phyloP scores from a whole-genome alignment of 371 early-diverging fungal genomes.

The Mortierella polycephala region DNA sequence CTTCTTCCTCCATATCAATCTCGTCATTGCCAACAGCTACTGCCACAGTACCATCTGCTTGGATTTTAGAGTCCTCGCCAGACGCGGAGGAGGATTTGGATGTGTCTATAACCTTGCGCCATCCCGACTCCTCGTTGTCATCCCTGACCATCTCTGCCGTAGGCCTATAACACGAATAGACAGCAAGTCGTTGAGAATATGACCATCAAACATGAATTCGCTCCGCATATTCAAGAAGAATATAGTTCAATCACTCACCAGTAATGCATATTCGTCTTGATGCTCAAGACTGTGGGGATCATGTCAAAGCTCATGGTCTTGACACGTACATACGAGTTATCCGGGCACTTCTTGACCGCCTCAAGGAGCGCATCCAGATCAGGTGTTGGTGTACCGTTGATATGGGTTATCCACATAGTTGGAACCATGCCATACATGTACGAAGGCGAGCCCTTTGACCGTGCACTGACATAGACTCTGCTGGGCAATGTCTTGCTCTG shows the following conservation, averaged over 20 bases:
- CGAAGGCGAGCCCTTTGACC: constrained; percentile 82
- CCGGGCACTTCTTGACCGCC: constrained; percentile 72
- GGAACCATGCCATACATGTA: constrained; percentile 85
- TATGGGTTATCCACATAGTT: constrained; percentile 85
- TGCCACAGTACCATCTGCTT: constrained; percentile 17
- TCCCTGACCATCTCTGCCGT: constrained; percentile 66
- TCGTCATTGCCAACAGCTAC: constrained; percentile 38
- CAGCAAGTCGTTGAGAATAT: neutral
- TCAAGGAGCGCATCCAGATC: constrained; percentile 71
- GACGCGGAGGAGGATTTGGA: neutral
- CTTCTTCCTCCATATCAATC: constrained; percentile 37
- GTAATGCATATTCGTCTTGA: constrained; percentile 86
- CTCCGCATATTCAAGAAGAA: constrained; percentile 4
- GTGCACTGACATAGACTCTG: constrained; percentile 77
- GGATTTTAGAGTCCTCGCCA: neutral
- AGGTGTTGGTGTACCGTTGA: constrained; percentile 70
- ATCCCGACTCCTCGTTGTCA: constrained; percentile 65
- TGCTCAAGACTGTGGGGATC: constrained; percentile 80
- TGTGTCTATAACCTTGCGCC: constrained; percentile 56
- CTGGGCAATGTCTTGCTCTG: constrained; percentile 80
- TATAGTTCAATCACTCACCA: constrained; percentile 63
- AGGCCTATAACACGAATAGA: constrained; percentile 50
- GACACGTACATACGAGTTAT: constrained; percentile 85
- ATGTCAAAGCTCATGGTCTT: constrained; percentile 84
- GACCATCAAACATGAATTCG: neutral